These are phyloP conservation scores for Botrytis cinerea DNA, from an alignment of 2,329 filamentous ascomycete genomes.

Conservation along the genomic window DNA sequence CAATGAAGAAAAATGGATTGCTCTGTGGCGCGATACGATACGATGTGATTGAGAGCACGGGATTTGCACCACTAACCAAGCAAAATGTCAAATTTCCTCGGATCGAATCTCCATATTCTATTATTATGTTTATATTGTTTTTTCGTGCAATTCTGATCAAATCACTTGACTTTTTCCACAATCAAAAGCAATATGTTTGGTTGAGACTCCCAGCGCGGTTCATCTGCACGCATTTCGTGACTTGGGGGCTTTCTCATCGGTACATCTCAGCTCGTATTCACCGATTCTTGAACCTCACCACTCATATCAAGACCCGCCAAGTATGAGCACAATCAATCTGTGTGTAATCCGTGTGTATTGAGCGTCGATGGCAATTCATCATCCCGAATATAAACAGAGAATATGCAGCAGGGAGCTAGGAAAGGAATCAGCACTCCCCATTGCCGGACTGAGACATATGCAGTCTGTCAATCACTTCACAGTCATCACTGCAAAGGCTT, in stretches of 20 bases:
- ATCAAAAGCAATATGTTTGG: background rate
- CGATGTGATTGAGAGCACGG: conserved; percentile 16
- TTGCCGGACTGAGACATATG: background rate
- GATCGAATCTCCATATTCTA: background rate
- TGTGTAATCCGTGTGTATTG: no score
- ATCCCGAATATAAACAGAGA: background rate
- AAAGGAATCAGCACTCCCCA: background rate
- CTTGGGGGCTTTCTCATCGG: background rate
- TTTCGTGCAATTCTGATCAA: no score
- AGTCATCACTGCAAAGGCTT: background rate
- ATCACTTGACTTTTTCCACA: background rate
- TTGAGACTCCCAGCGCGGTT: background rate
- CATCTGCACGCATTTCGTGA: background rate
- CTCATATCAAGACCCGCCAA: background rate
- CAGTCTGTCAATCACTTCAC: background rate
- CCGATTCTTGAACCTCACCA: background rate
- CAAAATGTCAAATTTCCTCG: background rate
- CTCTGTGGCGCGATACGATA: conserved; percentile 21
- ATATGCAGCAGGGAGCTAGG: background rate
- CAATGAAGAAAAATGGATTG: conserved; percentile 23
- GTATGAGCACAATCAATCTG: background rate
- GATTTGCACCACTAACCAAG: conserved; percentile 2
- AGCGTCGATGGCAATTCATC: background rate
- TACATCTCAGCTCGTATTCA: background rate
- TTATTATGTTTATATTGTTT: background rate